A percentile compares a stretch with the other conserved stretches of the same genome.
These are phyloP conservation scores for Naematelia encephala DNA, from an alignment of 768 basidiomycete genomes.

Conservation along the genomic window DNA sequence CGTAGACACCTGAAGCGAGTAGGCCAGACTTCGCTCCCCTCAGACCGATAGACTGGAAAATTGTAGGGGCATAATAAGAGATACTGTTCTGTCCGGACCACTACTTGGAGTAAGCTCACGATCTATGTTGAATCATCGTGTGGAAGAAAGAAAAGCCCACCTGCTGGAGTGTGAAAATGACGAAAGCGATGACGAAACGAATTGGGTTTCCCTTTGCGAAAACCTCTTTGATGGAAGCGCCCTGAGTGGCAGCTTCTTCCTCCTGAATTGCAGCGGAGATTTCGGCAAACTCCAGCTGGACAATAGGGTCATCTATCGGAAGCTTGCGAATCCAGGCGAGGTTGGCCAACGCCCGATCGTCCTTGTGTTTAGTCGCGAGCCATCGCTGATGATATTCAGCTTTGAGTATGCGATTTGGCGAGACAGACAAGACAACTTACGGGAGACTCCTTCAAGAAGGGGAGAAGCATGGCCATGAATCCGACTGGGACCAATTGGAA, in stretches of 20 bases:
- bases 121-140: no score
- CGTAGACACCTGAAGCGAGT: no score
- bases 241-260: constrained; percentile 64
- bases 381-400: constrained; percentile 48
- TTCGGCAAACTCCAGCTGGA: constrained; percentile 56
- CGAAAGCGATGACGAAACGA: constrained; percentile 73
- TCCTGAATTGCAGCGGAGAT: constrained; percentile 76
- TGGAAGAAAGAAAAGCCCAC: no score
- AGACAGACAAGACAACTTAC: constrained; percentile 1
- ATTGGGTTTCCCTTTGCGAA: constrained; percentile 75
- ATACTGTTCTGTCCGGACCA: no score
- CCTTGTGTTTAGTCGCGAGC: constrained; percentile 49
- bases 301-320: constrained; percentile 43
- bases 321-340: constrained; percentile 51
- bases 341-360: constrained; percentile 56
- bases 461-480: constrained; percentile 47
- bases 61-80: no score
- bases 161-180: constrained; percentile 68
- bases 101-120: no score
- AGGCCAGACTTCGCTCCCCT: no score
- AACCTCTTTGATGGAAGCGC: constrained; percentile 71
- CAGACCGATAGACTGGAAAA: no score
- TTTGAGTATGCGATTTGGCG: not conserved
- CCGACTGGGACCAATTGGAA: constrained; percentile 51
- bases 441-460: constrained; percentile 45